A percentile compares a stretch with the other conserved stretches of the same genome.
phyloP scores from a whole-genome alignment of 2,329 filamentous ascomycete species.

The Colletotrichum lindemuthianum region DNA sequence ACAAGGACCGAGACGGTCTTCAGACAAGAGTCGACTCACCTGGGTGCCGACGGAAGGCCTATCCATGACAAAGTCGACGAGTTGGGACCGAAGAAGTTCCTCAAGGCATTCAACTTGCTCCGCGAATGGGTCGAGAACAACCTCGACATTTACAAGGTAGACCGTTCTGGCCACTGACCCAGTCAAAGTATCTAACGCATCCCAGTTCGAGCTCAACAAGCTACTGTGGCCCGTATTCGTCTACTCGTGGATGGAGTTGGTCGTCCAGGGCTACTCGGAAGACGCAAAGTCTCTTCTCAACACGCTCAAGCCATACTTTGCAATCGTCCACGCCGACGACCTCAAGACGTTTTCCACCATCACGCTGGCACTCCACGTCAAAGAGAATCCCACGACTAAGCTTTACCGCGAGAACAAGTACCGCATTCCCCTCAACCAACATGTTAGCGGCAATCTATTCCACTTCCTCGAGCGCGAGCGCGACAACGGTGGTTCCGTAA shows the following conservation, averaged over 20 bases:
- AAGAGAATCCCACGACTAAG: slow-evolving; percentile 80
- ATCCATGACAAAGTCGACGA: slow-evolving; percentile 74
- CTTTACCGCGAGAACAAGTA: slow-evolving; percentile 90
- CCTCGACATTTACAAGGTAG: slow-evolving; percentile 90
- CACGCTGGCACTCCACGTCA: slow-evolving; percentile 79
- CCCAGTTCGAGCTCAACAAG: slow-evolving; percentile 83
- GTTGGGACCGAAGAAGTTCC: slow-evolving; percentile 79
- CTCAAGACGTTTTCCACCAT: slow-evolving; percentile 79
- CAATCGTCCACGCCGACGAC: slow-evolving; percentile 82
- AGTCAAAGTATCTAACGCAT: slow-evolving; percentile 34
- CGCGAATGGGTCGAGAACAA: slow-evolving; percentile 90
- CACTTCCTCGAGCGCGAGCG: slow-evolving; percentile 90
- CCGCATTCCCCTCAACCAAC: slow-evolving; percentile 86
- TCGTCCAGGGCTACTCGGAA: slow-evolving; percentile 74
- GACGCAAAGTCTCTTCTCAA: slow-evolving; percentile 81
- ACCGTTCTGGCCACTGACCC: slow-evolving; percentile 9
- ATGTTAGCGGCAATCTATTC: slow-evolving; percentile 83
- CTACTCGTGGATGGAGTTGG: slow-evolving; percentile 87
- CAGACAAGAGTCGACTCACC: slow-evolving; percentile 85
- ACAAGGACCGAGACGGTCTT: slow-evolving; percentile 92
- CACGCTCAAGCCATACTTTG: slow-evolving; percentile 74
- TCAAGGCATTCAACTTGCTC: slow-evolving; percentile 77
- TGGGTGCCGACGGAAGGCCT: slow-evolving; percentile 83
- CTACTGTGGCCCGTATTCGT: slow-evolving; percentile 94
- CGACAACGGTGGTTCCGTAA: slow-evolving; percentile 80